Base-by-base conservation (phyloP, 23 red algal species). In the Agarophyton chilense region DNA sequence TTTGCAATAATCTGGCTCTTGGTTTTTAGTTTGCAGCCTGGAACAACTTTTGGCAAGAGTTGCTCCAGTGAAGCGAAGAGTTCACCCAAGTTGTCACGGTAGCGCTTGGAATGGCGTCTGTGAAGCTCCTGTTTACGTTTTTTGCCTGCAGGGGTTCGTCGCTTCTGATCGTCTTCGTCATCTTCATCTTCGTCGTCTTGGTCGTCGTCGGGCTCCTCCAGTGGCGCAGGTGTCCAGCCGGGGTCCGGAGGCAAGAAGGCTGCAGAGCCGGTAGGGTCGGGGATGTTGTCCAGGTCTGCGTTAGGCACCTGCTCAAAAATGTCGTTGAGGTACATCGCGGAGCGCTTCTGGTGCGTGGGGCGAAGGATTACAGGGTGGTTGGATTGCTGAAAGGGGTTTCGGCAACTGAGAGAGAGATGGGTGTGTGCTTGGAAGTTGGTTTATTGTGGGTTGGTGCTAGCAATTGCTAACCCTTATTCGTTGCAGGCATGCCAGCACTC, bases 91-190 rank as follows among this genome's bases (percentile, higher is more conserved):
- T 82, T 83, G 77, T 92, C 89, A 16, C 89, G 52, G 77, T 92
- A 92, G 47, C 79, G 78, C 79, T 92, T 92, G 29, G 89, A 92
- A 28, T 92, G 89, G 24, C 79, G 76, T 42, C 89, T 77, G 71
- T 92, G 89, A 11, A 92, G 89, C 67, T 92, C 89, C 29, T 92
- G 78, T 42, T 92, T 92, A 65, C 89, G 89, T 18, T 42, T 71
- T 45, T 83, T 82, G 63, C 77, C 89, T 2, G 65, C 60, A 43
- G 60, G 52, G 26, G 67, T 55, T 1, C 10, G 74, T 9, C 26
- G 49, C 17, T 55, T 79, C 45, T 52, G 52, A 9, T 77, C 68
- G 38, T 52, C 65, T 16, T 72, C 65, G n/a, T 88, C 84, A 38
- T 88, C 84, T 26, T 88, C 84, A 36, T 88, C 84, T 45, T 88